Evolutionary conservation across 2,329 filamentous ascomycete species (phyloP).

Genomic region (Alternaria arborescens): DNA sequence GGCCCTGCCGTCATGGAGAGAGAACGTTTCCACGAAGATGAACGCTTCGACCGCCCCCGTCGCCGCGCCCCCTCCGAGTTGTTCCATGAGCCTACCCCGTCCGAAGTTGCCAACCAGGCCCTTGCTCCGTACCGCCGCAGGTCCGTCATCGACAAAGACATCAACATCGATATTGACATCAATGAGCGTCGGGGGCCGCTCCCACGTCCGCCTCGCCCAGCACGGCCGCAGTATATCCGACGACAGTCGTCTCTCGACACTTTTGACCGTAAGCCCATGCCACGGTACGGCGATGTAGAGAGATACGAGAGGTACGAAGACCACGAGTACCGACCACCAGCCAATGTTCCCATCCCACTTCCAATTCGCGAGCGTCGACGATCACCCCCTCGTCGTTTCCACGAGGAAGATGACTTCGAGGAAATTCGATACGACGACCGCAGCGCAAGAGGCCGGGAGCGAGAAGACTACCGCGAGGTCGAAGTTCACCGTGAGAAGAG

Average conservation of each 20-base stretch:
- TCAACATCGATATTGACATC: constrained; percentile 56
- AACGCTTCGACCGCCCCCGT: constrained; percentile 53
- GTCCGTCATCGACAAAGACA: constrained; percentile 65
- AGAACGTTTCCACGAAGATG: constrained; percentile 66
- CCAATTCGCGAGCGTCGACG: constrained; percentile 59
- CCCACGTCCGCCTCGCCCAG: constrained; percentile 64
- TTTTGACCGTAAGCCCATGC: constrained; percentile 77
- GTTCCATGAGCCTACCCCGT: constrained; percentile 58
- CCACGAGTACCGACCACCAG: constrained; percentile 68
- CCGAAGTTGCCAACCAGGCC: constrained; percentile 60
- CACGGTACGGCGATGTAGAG: constrained; percentile 65
- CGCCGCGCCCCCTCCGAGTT: constrained; percentile 55
- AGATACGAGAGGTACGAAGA: constrained; percentile 40
- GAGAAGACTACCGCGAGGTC: constrained; percentile 59
- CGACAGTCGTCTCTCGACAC: constrained; percentile 91
- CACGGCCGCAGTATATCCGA: constrained; percentile 74
- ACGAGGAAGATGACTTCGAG: constrained; percentile 74
- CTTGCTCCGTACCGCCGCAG: constrained; percentile 68
- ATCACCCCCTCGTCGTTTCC: constrained; percentile 63
- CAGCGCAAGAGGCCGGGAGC: constrained; percentile 34
- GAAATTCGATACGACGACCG: constrained; percentile 59
- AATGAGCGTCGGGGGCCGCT: constrained; percentile 52
- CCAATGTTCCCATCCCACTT: constrained; percentile 74
- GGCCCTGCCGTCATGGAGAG: constrained; percentile 53
- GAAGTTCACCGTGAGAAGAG: constrained; percentile 59